Evolutionary conservation across 371 early-diverging fungal genomes (phyloP).

Genomic region (Mortierella sp.): DNA sequence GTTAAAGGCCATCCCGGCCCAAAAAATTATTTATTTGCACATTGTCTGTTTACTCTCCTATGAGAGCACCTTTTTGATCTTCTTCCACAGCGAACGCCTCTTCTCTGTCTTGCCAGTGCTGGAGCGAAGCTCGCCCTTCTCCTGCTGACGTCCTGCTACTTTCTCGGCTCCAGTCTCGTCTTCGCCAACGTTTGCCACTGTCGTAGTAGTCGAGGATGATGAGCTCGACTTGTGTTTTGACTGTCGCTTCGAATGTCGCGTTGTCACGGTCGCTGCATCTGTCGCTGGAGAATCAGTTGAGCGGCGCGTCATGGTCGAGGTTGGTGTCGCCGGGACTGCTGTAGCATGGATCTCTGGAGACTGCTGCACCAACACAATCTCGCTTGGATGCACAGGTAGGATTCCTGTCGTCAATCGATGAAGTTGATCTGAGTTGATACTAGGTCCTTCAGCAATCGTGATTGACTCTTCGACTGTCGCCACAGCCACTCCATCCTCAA

Average conservation of each 20-base stretch:
- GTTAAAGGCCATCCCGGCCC: too few species aligned
- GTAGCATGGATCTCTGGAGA: constrained; percentile 11
- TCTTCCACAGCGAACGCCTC: constrained; percentile 44
- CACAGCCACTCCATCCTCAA: constrained; percentile 22
- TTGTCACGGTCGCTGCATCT: background rate
- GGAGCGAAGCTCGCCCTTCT: background rate
- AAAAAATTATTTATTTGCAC: too few species aligned
- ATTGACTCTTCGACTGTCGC: constrained; percentile 22
- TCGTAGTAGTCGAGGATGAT: background rate
- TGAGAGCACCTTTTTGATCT: constrained; percentile 36
- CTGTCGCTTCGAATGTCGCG: too few species aligned
- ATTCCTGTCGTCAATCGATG: constrained; percentile 22
- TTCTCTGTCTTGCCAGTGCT: constrained; percentile 23
- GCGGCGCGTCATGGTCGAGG: background rate
- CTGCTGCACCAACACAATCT: constrained; percentile 30
- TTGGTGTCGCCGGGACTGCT: background rate
- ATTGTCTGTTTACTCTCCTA: too few species aligned
- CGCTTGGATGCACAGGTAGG: constrained; percentile 20
- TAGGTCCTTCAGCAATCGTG: constrained; percentile 24
- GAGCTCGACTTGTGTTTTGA: too few species aligned
- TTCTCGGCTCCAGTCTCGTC: background rate
- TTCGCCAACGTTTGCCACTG: background rate
- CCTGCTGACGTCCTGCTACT: background rate
- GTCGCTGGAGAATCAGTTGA: background rate
- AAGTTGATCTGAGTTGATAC: constrained; percentile 13